These are phyloP conservation scores for Gossypium raimondii DNA, from an alignment of 345 rosid genomes.

Conservation along the genomic window DNA sequence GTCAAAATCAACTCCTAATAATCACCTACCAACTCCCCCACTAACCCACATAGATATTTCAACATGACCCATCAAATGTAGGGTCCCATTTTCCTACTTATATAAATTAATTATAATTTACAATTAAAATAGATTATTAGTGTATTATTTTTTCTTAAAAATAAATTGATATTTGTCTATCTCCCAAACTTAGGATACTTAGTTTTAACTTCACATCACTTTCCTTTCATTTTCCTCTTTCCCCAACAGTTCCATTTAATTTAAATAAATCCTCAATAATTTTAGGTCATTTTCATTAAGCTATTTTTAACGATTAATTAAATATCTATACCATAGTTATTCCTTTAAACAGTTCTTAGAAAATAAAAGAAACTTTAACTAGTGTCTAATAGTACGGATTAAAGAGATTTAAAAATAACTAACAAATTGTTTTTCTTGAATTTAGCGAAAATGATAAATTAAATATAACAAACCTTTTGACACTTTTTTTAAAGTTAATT, in stretches of 20 bases:
- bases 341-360: neutral
- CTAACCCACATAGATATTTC: slow-evolving; percentile 28
- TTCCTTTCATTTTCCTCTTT: slow-evolving; percentile 25
- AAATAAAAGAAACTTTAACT: neutral
- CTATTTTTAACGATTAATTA: neutral
- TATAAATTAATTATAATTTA: neutral
- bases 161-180: neutral
- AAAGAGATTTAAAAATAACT: neutral
- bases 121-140: neutral
- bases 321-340: neutral
- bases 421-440: neutral
- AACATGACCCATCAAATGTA: slow-evolving; percentile 8
- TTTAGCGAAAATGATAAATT: neutral
- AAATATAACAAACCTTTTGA: neutral
- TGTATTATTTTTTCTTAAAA: neutral
- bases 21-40: slow-evolving; percentile 16
- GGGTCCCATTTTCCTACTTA: slow-evolving; percentile 18
- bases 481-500: neutral
- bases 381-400: neutral
- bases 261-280: slow-evolving; percentile 1
- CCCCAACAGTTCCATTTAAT: neutral
- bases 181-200: slow-evolving; percentile 27
- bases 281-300: neutral
- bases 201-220: slow-evolving; percentile 19
- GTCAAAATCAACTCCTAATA: slow-evolving; percentile 21